phyloP scores from a whole-genome alignment of 495 filamentous ascomycete species.

The Aspergillus heteromorphus region DNA sequence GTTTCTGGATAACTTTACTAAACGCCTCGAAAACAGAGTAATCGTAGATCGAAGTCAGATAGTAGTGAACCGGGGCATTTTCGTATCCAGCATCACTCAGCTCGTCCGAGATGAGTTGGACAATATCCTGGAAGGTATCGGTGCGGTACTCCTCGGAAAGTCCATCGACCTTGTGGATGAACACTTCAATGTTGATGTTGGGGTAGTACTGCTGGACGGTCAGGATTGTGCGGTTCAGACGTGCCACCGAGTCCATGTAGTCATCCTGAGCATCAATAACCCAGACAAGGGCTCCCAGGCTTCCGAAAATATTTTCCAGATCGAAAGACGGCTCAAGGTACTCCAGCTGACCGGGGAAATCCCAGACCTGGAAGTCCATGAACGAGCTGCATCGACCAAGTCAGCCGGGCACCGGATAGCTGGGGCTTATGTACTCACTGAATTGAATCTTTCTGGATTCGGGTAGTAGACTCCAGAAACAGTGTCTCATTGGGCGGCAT shows the following conservation, averaged over 20 bases:
- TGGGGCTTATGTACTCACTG: constrained; percentile 52
- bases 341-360: constrained; percentile 91
- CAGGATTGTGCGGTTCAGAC: constrained; percentile 82
- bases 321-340: constrained; percentile 82
- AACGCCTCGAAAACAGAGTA: constrained; percentile 98
- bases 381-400: constrained; percentile 62
- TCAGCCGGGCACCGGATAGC: background rate
- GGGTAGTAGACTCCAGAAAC: constrained; percentile 88
- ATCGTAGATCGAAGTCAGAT: constrained; percentile 94
- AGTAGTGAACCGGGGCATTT: constrained; percentile 86
- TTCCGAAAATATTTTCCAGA: constrained; percentile 85
- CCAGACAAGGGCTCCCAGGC: constrained; percentile 93
- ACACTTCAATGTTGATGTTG: constrained; percentile 91
- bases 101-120: constrained; percentile 95
- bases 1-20: constrained; percentile 93
- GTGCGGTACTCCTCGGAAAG: constrained; percentile 90
- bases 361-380: constrained; percentile 98
- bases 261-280: constrained; percentile 98
- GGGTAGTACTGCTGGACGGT: constrained; percentile 82
- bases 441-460: constrained; percentile 87
- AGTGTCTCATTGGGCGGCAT: constrained; percentile 91
- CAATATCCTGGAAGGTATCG: constrained; percentile 90
- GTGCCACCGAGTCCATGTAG: constrained; percentile 80
- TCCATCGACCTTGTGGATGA: constrained; percentile 97
- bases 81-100: constrained; percentile 87